A percentile compares a stretch with the other conserved stretches of the same genome.
Conservation (phyloP, 179 eudicot genomes). For the Nepenthes alata region DNA sequence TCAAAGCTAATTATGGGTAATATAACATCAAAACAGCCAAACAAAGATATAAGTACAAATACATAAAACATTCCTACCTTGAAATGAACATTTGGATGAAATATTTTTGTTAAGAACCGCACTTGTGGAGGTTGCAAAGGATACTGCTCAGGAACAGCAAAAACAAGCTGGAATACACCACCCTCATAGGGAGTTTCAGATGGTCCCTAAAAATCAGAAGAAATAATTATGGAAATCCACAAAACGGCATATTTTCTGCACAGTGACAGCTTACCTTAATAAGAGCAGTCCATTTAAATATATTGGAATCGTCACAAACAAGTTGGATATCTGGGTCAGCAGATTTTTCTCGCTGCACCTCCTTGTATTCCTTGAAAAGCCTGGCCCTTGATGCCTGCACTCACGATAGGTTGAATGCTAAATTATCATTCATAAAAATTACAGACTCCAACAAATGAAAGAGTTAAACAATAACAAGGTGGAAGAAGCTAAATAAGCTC, state of each 20-base stretch:
- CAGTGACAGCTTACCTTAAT: conserved; percentile 41
- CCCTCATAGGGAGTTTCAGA: conserved; percentile 93
- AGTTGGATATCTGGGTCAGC: conserved; percentile 95
- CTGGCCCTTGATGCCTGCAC: conserved; percentile 83
- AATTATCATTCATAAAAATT: background rate
- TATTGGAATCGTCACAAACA: conserved; percentile 80
- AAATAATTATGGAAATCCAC: conserved; percentile 1
- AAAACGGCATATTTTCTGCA: conserved; percentile 3
- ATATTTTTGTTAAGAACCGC: conserved; percentile 86
- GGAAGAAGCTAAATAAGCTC: no score
- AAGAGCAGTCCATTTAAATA: conserved; percentile 93
- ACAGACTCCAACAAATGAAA: background rate
- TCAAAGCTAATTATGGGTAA: background rate
- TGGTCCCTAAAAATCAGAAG: conserved; percentile 52
- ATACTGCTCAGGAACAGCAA: conserved; percentile 89
- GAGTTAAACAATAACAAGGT: background rate
- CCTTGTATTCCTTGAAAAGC: conserved; percentile 94
- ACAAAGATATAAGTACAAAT: background rate
- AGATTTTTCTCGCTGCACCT: conserved; percentile 77
- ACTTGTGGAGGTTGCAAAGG: conserved; percentile 99
- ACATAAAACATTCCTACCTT: conserved; percentile 36
- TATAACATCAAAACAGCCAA: background rate
- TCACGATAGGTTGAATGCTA: background rate
- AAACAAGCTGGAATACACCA: conserved; percentile 97
- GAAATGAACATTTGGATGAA: conserved; percentile 96